Evolutionary conservation across 768 basidiomycete genomes (phyloP), one percentile per base, ranked within the genome.

Genomic region (Panaeolus cyanescens): DNA sequence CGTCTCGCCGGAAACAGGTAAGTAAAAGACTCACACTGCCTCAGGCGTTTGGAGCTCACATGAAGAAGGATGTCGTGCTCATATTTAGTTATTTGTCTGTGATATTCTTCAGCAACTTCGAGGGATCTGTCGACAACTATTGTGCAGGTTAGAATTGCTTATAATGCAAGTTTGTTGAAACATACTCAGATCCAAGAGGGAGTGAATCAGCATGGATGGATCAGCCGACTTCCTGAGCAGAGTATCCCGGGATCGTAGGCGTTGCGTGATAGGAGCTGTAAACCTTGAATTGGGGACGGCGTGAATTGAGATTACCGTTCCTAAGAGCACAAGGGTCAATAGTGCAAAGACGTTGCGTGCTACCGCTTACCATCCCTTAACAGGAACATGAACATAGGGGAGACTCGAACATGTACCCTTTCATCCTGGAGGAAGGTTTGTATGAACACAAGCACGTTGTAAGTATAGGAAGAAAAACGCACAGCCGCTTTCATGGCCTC

Each of bases 81-180:
- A 40, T 88, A 83, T 67, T 83, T 78, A 39, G 84, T 74, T 54
- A 92, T 84, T 62, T 83, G 84, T 50, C 77, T 71, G 59, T 89
- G 89, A 63, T 89, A 91, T 61, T 83, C 81, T 58, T 91, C 89
- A 53, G 90, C 80, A 32, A 91, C 84, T 67, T 87, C 85, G 9
- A 91, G 72, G 1, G 86, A 83, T 50, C 83, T 79, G 69, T 92
- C 91, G 7, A 91, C 89, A 54, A 89, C 87, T 89, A 36, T 0
- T 59, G 36, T 56, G 34, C 17, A 6, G 40, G 33, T 40, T 34
- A 42, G 45, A 22, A 19, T 3, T 39, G 4, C 8, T 32, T 20
- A 20, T 32, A 17, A 2, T 22, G 20, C 8, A 32, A 20, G 40
- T 39, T 7, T 39, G 36, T 45, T 8, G 53, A 45, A 6, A 71